phyloP scores from a whole-genome alignment of 305 asterid species.

The Solanum hybrid region DNA sequence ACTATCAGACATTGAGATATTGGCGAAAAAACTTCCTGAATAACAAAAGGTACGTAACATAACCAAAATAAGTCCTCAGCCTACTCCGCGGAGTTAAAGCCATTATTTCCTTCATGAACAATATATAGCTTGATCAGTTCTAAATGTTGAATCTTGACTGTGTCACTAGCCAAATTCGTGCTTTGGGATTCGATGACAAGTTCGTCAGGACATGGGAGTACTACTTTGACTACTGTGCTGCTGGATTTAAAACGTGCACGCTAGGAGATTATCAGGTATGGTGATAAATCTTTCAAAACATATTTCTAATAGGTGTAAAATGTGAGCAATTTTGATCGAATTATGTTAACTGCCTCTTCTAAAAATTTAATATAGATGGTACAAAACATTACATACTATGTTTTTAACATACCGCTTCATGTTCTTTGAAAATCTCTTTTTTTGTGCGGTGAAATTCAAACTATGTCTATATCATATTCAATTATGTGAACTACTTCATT shows the following conservation, averaged over 20 bases:
- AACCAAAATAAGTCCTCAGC: not conserved
- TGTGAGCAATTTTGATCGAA: not conserved
- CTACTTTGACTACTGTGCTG: not conserved
- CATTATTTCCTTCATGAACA: not conserved
- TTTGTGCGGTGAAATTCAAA: not conserved
- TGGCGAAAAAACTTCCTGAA: not conserved
- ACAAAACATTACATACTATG: not conserved
- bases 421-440: not conserved
- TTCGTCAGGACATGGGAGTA: not conserved
- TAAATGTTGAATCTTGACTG: not conserved
- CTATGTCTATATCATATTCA: not conserved
- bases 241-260: not conserved
- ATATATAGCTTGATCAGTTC: not conserved
- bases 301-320: not conserved
- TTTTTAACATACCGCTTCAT: not conserved
- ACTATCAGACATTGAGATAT: not conserved
- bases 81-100: not conserved
- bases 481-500: not conserved
- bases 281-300: not conserved
- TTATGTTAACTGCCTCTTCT: not conserved
- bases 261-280: not conserved
- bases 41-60: not conserved
- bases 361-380: not conserved
- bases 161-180: not conserved
- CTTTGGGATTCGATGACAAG: not conserved